Evolutionary conservation across 2,329 filamentous ascomycete species (phyloP), one percentile per base, ranked within the genome.

Genomic region (Colletotrichum plurivorum): DNA sequence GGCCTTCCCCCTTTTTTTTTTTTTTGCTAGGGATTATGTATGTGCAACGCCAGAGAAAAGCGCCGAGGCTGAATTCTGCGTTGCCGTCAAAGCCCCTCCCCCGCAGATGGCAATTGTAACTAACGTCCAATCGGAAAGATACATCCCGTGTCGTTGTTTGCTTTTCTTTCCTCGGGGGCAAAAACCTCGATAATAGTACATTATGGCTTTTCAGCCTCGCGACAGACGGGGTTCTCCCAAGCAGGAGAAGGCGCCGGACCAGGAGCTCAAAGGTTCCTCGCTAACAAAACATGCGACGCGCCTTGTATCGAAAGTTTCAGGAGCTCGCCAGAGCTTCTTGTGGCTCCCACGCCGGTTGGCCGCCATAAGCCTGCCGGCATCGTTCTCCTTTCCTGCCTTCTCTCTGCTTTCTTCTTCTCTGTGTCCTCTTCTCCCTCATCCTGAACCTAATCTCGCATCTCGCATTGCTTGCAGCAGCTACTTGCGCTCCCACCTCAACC

Each of bases 241-340:
- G 16, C 5, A 15, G 41, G 41, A n/a, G 16, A n/a, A 43, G 41
- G 16, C 15, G 41, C 31, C 16, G 20, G 31, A 36, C 22, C 49
- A 60, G 67, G 55, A 61, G 61, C 55, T 49, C 39, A 53, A 53
- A 65, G 69, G 60, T 51, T 41, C 63, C 54, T 64, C 54, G 68
- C 46, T 69, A 67, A 61, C 51, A 51, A 61, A 57, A 71, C 67
- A 68, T 77, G 74, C 73, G 76, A 78, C 76, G 69, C 54, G 70
- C 70, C 71, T 71, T 75, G 77, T 78, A 60, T 78, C 75, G 73
- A 69, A 71, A 71, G 63, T 70, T 70, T 67, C 67, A 67, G 67
- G 63, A 57, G 51, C 45, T 49, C 45, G 36, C 45, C 51, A 51
- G 57, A 70, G 56, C 67, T 62, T 52, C 56, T 51, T 53, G 31